Evolutionary conservation across 768 basidiomycete genomes (phyloP), one percentile per base, ranked within the genome.

Genomic region (Tricholoma matsutake): DNA sequence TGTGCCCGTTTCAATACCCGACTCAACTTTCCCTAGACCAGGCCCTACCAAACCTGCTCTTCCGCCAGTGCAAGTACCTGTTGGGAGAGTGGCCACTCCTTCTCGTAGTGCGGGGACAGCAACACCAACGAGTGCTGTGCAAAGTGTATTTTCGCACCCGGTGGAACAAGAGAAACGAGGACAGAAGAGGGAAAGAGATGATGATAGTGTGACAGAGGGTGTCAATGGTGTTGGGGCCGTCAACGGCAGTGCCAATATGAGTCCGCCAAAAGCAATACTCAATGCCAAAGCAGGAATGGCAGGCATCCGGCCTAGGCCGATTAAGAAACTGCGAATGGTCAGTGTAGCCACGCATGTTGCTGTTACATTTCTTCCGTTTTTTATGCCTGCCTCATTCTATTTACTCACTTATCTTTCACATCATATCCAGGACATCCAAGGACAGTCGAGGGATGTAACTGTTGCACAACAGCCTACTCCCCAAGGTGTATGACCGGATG

Each of bases 301-400:
- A 7, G 82, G 79, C 51, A 82, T 80, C 13, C 78, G 86, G 58
- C 88, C 89, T 29, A 79, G 89, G 64, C 89, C 89, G 20, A 68
- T 86, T 45, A 92, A 92, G 81, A 91, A 89, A 73, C 88, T 85
- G 68, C 81, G 87, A 63, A 78, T 89, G 85, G 89, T 91, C 65
- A 67, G 85, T 79, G 45, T 31, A 32, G 31, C 11, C 29, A 32
- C 28, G 13, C 29, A 20, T 45, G 3, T 43, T 47, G 20, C 43
- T 45, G 35, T 59, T 25, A 4, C 34, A 35, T 53, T 56, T 58
- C 54, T 62, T 64, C 53, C 45, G 60, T 58, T 43, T 20, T 58
- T n/a, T 41, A 37, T 57, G 39, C 31, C 55, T 60, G 64, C 45
- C 34, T 65, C 37, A 6, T 59, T 37, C 51, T 16, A 37, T 14